Evolutionary conservation across 495 filamentous ascomycete genomes (phyloP), one percentile per base, ranked within the genome.

Genomic region (Xylaria sp.): DNA sequence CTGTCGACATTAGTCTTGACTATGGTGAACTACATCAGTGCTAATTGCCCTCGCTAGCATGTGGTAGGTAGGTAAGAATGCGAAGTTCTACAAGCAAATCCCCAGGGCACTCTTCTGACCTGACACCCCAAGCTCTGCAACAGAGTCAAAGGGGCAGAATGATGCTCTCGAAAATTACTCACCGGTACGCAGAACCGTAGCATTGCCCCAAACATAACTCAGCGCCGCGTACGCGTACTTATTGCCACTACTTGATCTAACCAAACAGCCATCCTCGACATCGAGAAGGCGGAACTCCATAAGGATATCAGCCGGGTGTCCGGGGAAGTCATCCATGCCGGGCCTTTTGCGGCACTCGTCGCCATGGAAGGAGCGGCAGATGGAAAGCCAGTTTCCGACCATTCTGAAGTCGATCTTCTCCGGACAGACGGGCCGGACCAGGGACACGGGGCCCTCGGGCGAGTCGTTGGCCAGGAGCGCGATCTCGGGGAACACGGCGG

Each of bases 401-500:
- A 61, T 43, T 14, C n/a, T 61, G 9, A 43, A 61, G 26, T 61
- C 58, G n/a, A 61, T 61, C 3, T 24, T 61, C 35, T 41, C 58
- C 9, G n/a, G 8, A 61, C n/a, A 17, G 6, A 43, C 58, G 5
- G 58, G 58, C 4, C 58, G 57, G 31, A 65, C 21, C 46, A 37
- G 61, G 29, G 57, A 37, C 17, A 35, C 33, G 7, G 57, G 19
- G 57, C 29, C 57, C 5, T 19, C 55, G 17, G 69, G 61, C 14
- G 21, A 40, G 52, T 66, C 61, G 48, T 71, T 71, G 61, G 69
- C 62, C 8, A 71, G 44, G 21, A 59, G 35, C 61, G 44, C 43
- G 61, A 71, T 71, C 33, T 71, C 50, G 11, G 69, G 69, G 35
- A 71, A 71, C n/a, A 71, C 33, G 21, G 37, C 43, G 31, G 29